Evolutionary conservation across 257 asterid species (phyloP).

Genomic region (Euphrasia confusa): DNA sequence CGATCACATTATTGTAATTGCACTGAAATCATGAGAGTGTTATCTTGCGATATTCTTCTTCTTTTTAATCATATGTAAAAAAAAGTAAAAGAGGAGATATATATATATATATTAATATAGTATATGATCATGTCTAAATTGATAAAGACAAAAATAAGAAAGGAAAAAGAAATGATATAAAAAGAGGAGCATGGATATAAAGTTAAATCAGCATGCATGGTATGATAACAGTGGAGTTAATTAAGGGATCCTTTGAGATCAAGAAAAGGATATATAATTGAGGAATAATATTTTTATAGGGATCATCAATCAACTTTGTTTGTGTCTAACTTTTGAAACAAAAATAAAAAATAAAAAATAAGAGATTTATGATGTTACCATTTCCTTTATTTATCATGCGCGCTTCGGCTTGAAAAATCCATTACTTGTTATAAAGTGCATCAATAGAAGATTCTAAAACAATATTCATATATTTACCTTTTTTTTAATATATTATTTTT

Average conservation of each 20-base stretch:
- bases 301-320: conserved; percentile 11
- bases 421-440: neutral
- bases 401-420: neutral
- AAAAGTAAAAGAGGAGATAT: neutral
- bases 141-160: neutral
- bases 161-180: no score
- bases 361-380: neutral
- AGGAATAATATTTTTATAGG: conserved; percentile 18
- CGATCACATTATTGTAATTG: neutral
- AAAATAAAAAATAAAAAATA: neutral
- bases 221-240: conserved; percentile 9
- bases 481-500: no score
- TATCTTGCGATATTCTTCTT: neutral
- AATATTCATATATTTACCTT: no score
- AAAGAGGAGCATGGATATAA: conserved; percentile 20
- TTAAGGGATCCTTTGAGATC: conserved; percentile 30
- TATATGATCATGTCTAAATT: neutral
- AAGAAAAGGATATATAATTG: conserved; percentile 39
- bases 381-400: neutral
- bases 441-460: no score
- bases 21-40: neutral
- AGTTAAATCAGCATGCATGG: conserved; percentile 15
- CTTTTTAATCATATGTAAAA: neutral
- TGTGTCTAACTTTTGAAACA: conserved; percentile 28
- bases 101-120: no score